phyloP scores from a whole-genome alignment of 345 rosid genomes.

The Garcia nutans region DNA sequence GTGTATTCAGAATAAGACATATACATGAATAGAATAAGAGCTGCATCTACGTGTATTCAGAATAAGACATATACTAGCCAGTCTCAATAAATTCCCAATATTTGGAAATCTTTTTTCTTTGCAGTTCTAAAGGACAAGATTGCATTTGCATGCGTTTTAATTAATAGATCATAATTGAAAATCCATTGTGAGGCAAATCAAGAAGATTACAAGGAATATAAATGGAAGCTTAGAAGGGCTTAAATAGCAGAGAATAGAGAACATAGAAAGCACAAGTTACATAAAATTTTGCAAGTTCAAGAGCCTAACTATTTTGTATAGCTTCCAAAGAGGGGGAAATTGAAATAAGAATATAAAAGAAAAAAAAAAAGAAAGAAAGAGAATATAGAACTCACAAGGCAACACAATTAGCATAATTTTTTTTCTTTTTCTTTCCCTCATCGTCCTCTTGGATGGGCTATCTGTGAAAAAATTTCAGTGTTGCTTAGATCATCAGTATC shows the following conservation, averaged over 20 bases:
- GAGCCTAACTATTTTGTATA: slow-evolving; percentile 2
- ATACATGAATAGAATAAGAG: too few species aligned
- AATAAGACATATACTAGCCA: too few species aligned
- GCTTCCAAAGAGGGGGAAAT: not conserved
- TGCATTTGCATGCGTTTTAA: not conserved
- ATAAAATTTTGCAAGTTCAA: not conserved
- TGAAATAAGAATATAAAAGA: not conserved
- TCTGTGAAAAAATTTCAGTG: slow-evolving; percentile 32
- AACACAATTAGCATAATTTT: slow-evolving; percentile 1
- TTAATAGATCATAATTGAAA: slow-evolving; percentile 1
- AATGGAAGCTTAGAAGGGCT: not conserved
- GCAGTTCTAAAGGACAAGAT: too few species aligned
- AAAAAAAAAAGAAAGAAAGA: not conserved
- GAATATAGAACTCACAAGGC: not conserved
- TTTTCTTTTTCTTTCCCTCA: not conserved
- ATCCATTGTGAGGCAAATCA: slow-evolving; percentile 13
- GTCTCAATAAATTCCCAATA: too few species aligned
- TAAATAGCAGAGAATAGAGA: not conserved
- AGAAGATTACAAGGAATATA: slow-evolving; percentile 1
- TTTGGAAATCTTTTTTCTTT: too few species aligned
- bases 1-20: too few species aligned
- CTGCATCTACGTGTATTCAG: too few species aligned
- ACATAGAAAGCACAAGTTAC: not conserved
- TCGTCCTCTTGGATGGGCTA: slow-evolving; percentile 44
- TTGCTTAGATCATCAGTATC: slow-evolving; percentile 17